phyloP scores from a whole-genome alignment of 2,329 filamentous ascomycete species.

The Colletotrichum theobromicola region DNA sequence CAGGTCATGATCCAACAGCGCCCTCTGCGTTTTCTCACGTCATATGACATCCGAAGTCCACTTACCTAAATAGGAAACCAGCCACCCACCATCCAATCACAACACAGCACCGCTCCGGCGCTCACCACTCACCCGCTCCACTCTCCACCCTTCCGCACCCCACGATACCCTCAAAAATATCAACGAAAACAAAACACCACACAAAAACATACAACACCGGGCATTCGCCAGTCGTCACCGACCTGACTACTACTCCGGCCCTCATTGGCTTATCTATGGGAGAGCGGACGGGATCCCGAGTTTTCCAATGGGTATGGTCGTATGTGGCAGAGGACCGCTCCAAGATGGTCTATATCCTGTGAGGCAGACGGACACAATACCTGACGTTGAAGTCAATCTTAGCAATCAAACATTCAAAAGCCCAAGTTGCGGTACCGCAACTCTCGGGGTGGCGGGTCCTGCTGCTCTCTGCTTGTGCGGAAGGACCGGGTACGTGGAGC shows the following conservation, averaged over 20 bases:
- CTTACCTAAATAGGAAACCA: background rate
- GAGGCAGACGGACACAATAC: background rate
- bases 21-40: background rate
- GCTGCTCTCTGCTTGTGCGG: background rate
- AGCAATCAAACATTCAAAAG: background rate
- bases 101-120: background rate
- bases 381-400: background rate
- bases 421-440: background rate
- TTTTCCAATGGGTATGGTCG: background rate
- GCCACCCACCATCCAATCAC: background rate
- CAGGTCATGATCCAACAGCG: background rate
- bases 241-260: background rate
- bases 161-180: background rate
- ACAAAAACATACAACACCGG: background rate
- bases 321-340: rapidly evolving
- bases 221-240: background rate
- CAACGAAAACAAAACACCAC: background rate
- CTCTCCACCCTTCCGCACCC: background rate
- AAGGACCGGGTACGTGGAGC: background rate
- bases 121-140: background rate
- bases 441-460: background rate
- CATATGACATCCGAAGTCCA: background rate
- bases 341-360: background rate
- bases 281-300: background rate
- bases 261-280: background rate